Conservation (phyloP, 495 filamentous ascomycete genomes). For the Polyplosphaeria fusca region DNA sequence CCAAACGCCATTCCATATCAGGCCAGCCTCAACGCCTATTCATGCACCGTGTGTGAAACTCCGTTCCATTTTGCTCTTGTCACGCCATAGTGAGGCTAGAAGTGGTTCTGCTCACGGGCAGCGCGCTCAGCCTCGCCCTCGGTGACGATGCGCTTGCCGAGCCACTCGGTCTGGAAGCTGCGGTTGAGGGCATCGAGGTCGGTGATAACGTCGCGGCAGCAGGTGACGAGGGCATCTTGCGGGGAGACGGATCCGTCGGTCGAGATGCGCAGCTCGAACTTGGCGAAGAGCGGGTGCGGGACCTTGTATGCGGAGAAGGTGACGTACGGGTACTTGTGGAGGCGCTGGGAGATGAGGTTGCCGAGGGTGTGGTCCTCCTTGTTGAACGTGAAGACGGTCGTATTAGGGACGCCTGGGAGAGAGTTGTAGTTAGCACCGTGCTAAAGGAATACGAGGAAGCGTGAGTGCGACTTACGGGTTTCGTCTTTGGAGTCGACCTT, state of each 20-base stretch:
- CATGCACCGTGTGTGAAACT: too few relatives aligned
- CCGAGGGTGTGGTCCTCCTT: slow-evolving; percentile 97
- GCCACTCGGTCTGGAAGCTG: slow-evolving; percentile 93
- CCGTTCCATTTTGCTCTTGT: too few relatives aligned
- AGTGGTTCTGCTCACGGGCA: slow-evolving; percentile 14
- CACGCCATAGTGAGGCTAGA: slow-evolving; percentile 1
- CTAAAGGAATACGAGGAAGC: slow-evolving; percentile 3
- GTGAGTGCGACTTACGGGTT: slow-evolving; percentile 64
- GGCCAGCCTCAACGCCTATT: too few relatives aligned
- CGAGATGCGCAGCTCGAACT: slow-evolving; percentile 83
- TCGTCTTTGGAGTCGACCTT: slow-evolving; percentile 84
- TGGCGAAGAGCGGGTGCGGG: slow-evolving; percentile 79
- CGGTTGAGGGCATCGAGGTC: slow-evolving; percentile 72
- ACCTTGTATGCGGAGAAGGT: slow-evolving; percentile 82
- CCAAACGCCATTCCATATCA: too few relatives aligned
- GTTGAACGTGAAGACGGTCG: slow-evolving; percentile 85
- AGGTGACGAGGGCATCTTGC: slow-evolving; percentile 75
- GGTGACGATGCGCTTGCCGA: slow-evolving; percentile 74
- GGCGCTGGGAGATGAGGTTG: slow-evolving; percentile 78
- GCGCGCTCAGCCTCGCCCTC: slow-evolving; percentile 28
- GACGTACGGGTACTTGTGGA: slow-evolving; percentile 75
- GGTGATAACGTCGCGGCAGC: slow-evolving; percentile 73
- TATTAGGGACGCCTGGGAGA: slow-evolving; percentile 71
- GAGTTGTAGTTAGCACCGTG: slow-evolving; percentile 2
- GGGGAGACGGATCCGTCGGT: slow-evolving; percentile 86